Evolutionary conservation across 225 moss, liverwort and hornwort genomes (phyloP), one percentile per base, ranked within the genome.

Genomic region (Polytrichum formosum): DNA sequence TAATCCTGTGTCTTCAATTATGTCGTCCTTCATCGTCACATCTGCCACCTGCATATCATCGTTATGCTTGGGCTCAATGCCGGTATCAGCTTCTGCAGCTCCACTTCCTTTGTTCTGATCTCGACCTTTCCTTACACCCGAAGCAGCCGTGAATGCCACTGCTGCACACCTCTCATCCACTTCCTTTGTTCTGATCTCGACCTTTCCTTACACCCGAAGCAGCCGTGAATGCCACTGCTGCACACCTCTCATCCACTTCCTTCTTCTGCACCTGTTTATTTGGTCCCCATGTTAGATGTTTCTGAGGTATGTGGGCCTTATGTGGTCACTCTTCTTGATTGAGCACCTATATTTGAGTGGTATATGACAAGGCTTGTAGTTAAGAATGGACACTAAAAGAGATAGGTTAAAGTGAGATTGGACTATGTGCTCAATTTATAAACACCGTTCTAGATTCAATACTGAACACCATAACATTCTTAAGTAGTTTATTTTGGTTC

Each of bases 201-300:
- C 67, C 67, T 67, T 19, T 67, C 20, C 26, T 54, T 23, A 67
- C 53, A 26, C 67, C 9, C 18, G 55, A 55, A 26, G 27, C 53
- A 2, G 54, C 67, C 17, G 18, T 54, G 23, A 53, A 67, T 23
- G 26, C 67, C 9, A 26, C 67, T 23, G 27, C 67, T 58, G 58
- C n/a, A 20, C 20, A 20, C 6, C 58, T 58, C 21, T 22, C 58
- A 58, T 58, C 21, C 6, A 58, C n/a, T 22, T 58, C 58, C n/a
- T 7, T 2, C 58, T 20, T 22, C 58, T 58, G 58, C 9, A 23
- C 23, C 58, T 16, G 13, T 46, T 13, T 46, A 46, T 58, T 58
- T 23, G 21, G 1, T 58, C 7, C 58, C 21, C 13, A 1, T 46
- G 46, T 46, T 46, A 46, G 46, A 46, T 13, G 13, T 46, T 46